A percentile compares a stretch with the other conserved stretches of the same genome.
Conservation (phyloP, 1,284 basidiomycete genomes). For the Sphagnurus paluster region DNA sequence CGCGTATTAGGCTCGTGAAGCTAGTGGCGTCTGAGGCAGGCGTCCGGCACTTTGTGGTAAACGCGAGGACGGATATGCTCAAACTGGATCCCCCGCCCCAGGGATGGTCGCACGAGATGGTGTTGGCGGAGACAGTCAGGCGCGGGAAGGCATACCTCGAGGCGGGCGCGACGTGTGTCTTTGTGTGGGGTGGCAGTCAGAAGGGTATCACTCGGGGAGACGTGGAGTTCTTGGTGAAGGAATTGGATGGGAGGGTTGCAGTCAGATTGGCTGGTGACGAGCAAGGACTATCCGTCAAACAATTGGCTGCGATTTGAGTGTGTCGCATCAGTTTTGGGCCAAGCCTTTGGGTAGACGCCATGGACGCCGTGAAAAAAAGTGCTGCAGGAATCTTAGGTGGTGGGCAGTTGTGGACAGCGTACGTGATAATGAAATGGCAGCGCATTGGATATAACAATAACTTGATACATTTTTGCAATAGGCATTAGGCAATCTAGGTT, state of each 20-base stretch:
- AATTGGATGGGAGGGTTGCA: slow-evolving; percentile 2
- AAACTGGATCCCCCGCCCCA: not conserved
- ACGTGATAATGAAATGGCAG: not conserved
- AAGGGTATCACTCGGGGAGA: slow-evolving; percentile 2
- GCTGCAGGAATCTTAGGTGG: not conserved
- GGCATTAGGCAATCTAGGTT: not conserved
- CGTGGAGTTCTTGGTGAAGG: not conserved
- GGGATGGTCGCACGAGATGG: slow-evolving; percentile 2
- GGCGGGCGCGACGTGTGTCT: slow-evolving; percentile 8
- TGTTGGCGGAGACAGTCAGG: slow-evolving; percentile 2
- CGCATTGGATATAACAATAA: not conserved
- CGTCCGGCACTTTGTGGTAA: slow-evolving; percentile 6
- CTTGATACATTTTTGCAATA: not conserved
- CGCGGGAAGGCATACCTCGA: slow-evolving; percentile 7
- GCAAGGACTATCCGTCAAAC: slow-evolving; percentile 1
- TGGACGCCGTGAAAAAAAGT: slow-evolving; percentile 3
- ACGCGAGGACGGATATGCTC: slow-evolving; percentile 5
- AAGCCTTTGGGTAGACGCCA: slow-evolving; percentile 4
- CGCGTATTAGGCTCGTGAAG: slow-evolving; percentile 6
- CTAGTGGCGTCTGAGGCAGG: not conserved
- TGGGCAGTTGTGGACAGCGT: not conserved
- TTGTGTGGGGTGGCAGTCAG: slow-evolving; percentile 5
- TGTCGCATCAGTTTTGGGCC: slow-evolving; percentile 8
- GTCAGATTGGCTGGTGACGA: slow-evolving; percentile 2
- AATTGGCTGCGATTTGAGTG: slow-evolving; percentile 5